Percentiles rank a stretch among this genome's conserved stretches.
phyloP scores from a whole-genome alignment of 805 yeast species.

The Nakazawaea peltata region DNA sequence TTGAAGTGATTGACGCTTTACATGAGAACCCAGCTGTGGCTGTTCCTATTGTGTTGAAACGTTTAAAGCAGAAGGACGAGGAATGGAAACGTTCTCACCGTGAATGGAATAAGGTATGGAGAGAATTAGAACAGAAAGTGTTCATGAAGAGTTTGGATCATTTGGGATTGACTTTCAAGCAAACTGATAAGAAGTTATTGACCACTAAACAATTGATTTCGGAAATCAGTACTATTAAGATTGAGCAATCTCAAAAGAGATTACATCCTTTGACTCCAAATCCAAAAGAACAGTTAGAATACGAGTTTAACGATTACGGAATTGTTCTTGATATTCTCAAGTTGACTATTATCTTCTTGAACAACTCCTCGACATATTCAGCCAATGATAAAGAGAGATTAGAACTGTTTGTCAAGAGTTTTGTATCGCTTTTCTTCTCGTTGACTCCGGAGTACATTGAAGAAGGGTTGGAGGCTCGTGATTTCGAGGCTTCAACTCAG shows the following conservation, averaged over 20 bases:
- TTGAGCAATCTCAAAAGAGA: constrained; percentile 83
- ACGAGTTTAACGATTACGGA: constrained; percentile 54
- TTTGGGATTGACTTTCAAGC: constrained; percentile 91
- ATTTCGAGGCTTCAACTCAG: constrained; percentile 1
- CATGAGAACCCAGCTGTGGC: constrained; percentile 95
- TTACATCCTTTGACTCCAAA: constrained; percentile 79
- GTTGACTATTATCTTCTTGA: constrained; percentile 59
- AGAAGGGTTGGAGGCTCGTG: constrained; percentile 25
- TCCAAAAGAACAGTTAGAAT: constrained; percentile 64
- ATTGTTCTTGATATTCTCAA: constrained; percentile 68
- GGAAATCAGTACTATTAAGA: constrained; percentile 86
- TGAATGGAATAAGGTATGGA: constrained; percentile 99
- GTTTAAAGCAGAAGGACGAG: constrained; percentile 95
- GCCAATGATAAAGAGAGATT: constrained; percentile 73
- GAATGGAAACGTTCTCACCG: constrained; percentile 98
- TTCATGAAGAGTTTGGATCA: constrained; percentile 92
- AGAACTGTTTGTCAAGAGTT: constrained; percentile 60
- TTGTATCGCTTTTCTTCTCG: constrained; percentile 65
- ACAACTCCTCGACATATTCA: constrained; percentile 67
- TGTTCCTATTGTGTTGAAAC: constrained; percentile 84
- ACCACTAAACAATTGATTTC: constrained; percentile 87
- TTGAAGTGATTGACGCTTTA: constrained; percentile 91
- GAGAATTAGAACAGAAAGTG: constrained; percentile 94
- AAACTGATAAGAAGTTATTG: constrained; percentile 86
- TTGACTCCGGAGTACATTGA: constrained; percentile 43